phyloP scores from a whole-genome alignment of 1,284 basidiomycete genomes.

The Leccinum pachyderme region DNA sequence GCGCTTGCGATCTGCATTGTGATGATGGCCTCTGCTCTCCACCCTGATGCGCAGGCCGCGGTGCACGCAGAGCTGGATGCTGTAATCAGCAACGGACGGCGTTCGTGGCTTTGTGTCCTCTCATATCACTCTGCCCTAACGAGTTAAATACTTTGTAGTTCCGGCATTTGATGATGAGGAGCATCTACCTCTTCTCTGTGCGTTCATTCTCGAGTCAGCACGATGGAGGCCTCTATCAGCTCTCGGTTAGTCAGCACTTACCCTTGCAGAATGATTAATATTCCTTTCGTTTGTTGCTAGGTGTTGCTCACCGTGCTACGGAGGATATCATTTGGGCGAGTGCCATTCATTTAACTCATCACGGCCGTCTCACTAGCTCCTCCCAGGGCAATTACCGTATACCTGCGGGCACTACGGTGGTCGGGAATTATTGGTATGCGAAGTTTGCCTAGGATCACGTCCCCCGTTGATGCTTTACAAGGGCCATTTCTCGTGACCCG shows the following conservation, averaged over 20 bases:
- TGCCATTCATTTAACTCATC: not conserved
- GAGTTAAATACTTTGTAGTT: not conserved
- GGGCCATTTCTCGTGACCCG: slow-evolving; percentile 13
- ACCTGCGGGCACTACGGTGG: slow-evolving; percentile 9
- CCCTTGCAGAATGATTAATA: not conserved
- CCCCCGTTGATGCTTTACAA: not conserved
- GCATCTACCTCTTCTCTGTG: slow-evolving; percentile 6
- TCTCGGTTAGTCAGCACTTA: not conserved
- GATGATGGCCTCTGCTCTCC: slow-evolving; percentile 3
- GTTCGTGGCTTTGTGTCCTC: not conserved
- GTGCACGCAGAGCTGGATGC: slow-evolving; percentile 15
- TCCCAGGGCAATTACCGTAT: slow-evolving; percentile 10
- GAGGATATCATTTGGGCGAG: slow-evolving; percentile 14
- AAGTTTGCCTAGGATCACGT: not conserved
- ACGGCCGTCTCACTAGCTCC: not conserved
- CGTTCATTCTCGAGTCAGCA: slow-evolving; percentile 13
- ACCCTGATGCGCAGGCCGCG: slow-evolving; percentile 7
- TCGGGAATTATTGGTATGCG: slow-evolving; percentile 1
- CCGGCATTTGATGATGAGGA: slow-evolving; percentile 9
- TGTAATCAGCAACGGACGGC: not conserved
- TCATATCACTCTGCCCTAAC: not conserved
- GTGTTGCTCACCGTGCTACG: slow-evolving; percentile 7
- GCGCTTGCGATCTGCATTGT: not conserved
- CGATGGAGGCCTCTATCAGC: slow-evolving; percentile 10
- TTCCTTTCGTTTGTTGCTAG: not conserved